A percentile compares a stretch with the other conserved stretches of the same genome.
These are phyloP conservation scores for Tuber brumale DNA, from an alignment of 495 filamentous ascomycete genomes.

Conservation along the genomic window DNA sequence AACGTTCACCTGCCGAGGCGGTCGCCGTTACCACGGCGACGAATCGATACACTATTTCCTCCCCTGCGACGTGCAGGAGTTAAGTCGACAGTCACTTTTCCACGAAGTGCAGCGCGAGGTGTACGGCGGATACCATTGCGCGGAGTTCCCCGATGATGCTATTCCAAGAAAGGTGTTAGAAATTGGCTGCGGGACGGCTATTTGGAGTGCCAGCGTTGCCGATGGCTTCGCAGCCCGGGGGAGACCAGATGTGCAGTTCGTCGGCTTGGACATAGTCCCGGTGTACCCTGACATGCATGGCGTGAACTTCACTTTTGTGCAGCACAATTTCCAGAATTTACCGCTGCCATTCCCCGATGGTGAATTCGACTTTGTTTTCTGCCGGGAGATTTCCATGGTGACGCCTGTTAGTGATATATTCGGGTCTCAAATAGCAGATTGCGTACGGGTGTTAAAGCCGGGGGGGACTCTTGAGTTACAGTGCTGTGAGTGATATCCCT, in stretches of 20 bases:
- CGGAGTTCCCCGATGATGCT: conserved; percentile 55
- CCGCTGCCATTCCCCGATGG: conserved; percentile 74
- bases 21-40: conserved; percentile 76
- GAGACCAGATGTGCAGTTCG: conserved; percentile 57
- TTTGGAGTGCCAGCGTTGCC: conserved; percentile 63
- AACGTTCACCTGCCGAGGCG: conserved; percentile 66
- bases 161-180: conserved; percentile 76
- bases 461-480: conserved; percentile 73
- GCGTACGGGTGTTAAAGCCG: conserved; percentile 65
- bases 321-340: conserved; percentile 70
- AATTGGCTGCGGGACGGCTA: conserved; percentile 77
- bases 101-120: conserved; percentile 75
- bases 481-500: conserved; percentile 31
- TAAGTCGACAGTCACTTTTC: conserved; percentile 78
- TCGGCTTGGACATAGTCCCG: conserved; percentile 75
- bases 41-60: conserved; percentile 68
- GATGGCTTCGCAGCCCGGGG: conserved; percentile 37
- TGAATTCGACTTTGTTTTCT: conserved; percentile 84
- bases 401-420: conserved; percentile 57
- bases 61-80: conserved; percentile 78
- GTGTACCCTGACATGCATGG: conserved; percentile 63
- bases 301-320: conserved; percentile 81
- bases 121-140: conserved; percentile 72
- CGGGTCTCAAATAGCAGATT: conserved; percentile 63
- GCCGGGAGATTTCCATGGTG: conserved; percentile 75